Evolutionary conservation across 306 rosid species (phyloP).

Genomic region (Castanopsis chinensis): DNA sequence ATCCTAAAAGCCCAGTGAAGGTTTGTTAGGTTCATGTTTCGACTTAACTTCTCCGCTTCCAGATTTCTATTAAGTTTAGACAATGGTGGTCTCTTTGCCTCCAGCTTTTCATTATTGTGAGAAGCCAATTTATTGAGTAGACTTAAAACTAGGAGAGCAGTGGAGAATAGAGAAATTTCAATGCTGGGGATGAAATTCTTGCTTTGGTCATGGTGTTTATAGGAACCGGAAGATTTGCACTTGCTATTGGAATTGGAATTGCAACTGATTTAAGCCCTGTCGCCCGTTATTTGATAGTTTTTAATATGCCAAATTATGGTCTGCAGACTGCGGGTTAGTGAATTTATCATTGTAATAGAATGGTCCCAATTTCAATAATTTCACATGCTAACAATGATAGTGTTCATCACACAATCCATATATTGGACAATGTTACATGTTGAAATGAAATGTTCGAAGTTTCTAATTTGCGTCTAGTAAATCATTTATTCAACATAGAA

Average conservation of each 20-base stretch:
- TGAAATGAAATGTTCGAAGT: neutral
- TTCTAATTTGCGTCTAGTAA: neutral
- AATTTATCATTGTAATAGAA: neutral
- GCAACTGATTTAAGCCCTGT: constrained; percentile 70
- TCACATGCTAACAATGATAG: neutral
- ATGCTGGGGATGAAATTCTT: too few relatives aligned
- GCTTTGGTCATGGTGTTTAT: neutral
- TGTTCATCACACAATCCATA: neutral
- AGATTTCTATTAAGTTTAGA: too few relatives aligned
- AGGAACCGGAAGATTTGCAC: constrained; percentile 84
- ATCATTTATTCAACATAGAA: neutral
- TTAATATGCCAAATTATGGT: constrained; percentile 73
- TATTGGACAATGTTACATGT: neutral
- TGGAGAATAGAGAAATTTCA: too few relatives aligned
- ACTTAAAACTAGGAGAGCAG: too few relatives aligned
- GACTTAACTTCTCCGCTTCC: too few relatives aligned
- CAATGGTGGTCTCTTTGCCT: too few relatives aligned
- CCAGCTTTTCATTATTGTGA: too few relatives aligned
- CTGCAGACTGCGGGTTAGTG: constrained; percentile 60
- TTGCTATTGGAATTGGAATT: constrained; percentile 67
- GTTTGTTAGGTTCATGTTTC: too few relatives aligned
- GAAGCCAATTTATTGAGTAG: too few relatives aligned
- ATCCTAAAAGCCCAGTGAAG: too few relatives aligned
- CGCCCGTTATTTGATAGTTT: constrained; percentile 56
- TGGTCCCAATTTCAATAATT: neutral